Conservation (phyloP, 441 rosid genomes). For the Populus hybrid region DNA sequence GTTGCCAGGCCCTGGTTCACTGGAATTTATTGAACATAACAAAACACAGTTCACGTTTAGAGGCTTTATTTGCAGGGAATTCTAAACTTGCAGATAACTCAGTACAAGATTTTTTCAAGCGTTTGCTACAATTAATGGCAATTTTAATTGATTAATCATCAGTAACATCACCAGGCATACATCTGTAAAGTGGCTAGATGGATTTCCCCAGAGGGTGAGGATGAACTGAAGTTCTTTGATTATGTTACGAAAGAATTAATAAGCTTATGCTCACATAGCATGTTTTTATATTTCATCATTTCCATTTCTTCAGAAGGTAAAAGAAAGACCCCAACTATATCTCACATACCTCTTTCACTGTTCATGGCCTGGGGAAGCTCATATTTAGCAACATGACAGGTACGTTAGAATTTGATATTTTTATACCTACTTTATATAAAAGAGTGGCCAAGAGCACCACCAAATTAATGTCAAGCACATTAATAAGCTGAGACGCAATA, state of each 20-base stretch:
- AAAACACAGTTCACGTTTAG: neutral
- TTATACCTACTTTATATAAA: neutral
- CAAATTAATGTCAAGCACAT: neutral
- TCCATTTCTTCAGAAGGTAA: too few species aligned
- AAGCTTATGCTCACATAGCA: too few species aligned
- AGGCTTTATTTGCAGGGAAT: neutral
- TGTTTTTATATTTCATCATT: too few species aligned
- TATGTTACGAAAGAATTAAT: too few species aligned
- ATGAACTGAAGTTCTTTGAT: neutral
- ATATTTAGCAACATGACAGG: conserved; percentile 12
- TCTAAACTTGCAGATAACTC: neutral
- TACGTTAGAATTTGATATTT: neutral
- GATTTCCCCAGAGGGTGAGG: neutral
- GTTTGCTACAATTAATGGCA: neutral
- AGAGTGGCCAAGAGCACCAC: neutral
- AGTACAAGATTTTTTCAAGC: neutral
- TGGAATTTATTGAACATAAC: conserved; percentile 24
- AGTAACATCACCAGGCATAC: neutral
- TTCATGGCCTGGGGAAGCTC: conserved; percentile 16
- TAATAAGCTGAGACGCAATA: neutral
- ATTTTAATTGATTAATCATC: neutral
- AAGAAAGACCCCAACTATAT: too few species aligned
- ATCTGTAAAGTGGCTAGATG: neutral
- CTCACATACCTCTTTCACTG: conserved; percentile 1
- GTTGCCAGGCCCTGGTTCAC: conserved; percentile 98